Evolutionary conservation across 352 stramenopile species (phyloP), one percentile per base, ranked within the genome.

Genomic region (Phytophthora lateralis): DNA sequence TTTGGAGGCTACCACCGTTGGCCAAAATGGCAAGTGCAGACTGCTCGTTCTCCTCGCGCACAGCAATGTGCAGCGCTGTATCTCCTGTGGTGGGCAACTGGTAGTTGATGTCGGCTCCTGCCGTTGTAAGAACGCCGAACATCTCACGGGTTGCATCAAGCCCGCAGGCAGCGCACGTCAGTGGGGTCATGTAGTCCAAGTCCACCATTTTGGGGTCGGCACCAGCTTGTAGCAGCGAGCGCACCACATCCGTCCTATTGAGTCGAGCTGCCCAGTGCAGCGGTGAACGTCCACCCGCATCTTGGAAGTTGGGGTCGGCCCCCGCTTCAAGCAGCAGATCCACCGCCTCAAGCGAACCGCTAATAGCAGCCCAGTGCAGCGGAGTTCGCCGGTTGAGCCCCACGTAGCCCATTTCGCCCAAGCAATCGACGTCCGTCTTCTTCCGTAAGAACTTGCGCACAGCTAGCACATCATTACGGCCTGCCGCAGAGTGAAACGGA

Each of bases 391-490:
- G 75, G 44, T 95, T 92, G 30, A 95, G 66, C 2, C 86, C 86
- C 32, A 84, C 55, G 47, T 93, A 95, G n/a, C 82, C 85, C 50
- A 93, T 76, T 67, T 95, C 85, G 14, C 85, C 85, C 2, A 95
- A 60, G 26, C 80, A 91, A 69, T 95, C 69, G 11, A 89, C 60
- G 48, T 85, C 71, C 0, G 75, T 78, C 38, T 75, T 71, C 14
- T 77, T 78, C 6, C 80, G 80, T 14, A 95, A 72, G 39, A 80
- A 91, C 50, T 88, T 89, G 11, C 81, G 76, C 7, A 95, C 80
- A 0, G 55, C 48, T 6, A 60, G 3, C 0, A 86, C 75, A 50
- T 95, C 73, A 46, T 93, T 91, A 21, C 60, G 49, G 4, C 71
- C 82, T 8, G 84, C 82, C 11, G 82, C 86, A 11, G 67, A 70